Percentiles rank a stretch among this genome's conserved stretches.
phyloP scores from a whole-genome alignment of 306 rosid genomes.

The Styphnolobium japonicum region DNA sequence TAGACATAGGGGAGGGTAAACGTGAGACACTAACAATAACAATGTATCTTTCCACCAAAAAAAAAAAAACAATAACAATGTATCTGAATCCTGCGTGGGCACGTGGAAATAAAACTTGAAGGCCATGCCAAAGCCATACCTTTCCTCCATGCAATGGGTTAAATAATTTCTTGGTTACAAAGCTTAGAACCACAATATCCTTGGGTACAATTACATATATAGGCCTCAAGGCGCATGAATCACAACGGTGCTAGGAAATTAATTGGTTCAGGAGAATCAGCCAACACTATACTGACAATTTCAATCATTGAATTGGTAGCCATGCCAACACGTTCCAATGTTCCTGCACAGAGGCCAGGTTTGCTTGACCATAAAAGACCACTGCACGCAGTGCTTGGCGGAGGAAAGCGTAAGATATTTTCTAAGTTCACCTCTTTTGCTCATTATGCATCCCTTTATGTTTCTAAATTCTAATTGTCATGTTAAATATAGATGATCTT shows the following conservation, averaged over 20 bases:
- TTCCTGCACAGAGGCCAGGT: not conserved
- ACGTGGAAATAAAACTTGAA: slow-evolving; percentile 46
- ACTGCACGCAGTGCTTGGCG: slow-evolving; percentile 44
- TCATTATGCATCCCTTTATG: not conserved
- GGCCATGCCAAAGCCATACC: slow-evolving; percentile 56
- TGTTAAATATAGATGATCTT: not conserved
- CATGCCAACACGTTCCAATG: slow-evolving; percentile 33
- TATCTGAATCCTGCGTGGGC: slow-evolving; percentile 10
- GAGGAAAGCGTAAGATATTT: slow-evolving; percentile 46
- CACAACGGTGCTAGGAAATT: slow-evolving; percentile 16
- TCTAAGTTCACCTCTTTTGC: not conserved
- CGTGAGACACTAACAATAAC: not conserved
- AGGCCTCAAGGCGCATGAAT: not conserved
- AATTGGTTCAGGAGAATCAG: not conserved
- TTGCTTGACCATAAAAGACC: slow-evolving; percentile 34
- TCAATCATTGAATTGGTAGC: slow-evolving; percentile 1
- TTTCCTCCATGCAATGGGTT: slow-evolving; percentile 32
- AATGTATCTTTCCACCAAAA: too few relatives aligned
- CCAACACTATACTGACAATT: not conserved
- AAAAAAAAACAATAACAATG: not conserved
- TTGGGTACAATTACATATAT: not conserved
- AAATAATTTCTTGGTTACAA: slow-evolving; percentile 40
- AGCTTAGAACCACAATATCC: slow-evolving; percentile 39
- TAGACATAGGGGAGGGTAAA: not conserved
- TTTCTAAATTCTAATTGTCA: not conserved